phyloP scores from a whole-genome alignment of 2,329 filamentous ascomycete genomes.

The Whalleya microplaca region DNA sequence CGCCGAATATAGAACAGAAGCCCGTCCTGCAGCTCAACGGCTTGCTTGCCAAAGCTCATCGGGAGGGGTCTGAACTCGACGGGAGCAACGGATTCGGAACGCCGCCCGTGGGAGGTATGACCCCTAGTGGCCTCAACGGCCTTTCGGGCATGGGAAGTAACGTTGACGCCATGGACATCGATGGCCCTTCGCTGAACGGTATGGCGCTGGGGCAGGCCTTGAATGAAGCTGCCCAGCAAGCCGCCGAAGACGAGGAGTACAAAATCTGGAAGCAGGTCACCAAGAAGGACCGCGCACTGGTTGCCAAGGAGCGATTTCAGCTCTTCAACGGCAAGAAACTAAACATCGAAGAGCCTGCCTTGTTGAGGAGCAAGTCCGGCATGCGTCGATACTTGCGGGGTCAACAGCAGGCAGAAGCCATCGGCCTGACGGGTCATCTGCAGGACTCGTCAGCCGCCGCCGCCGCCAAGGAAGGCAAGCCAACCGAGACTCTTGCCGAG shows the following conservation, averaged over 20 bases:
- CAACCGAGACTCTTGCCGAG: constrained; percentile 82
- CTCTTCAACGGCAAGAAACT: constrained; percentile 85
- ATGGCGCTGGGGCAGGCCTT: constrained; percentile 66
- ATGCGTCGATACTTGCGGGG: constrained; percentile 89
- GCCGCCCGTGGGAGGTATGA: constrained; percentile 74
- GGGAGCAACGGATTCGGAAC: constrained; percentile 87
- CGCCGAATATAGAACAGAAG: constrained; percentile 76
- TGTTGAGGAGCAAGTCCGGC: constrained; percentile 80
- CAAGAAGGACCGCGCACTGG: constrained; percentile 87
- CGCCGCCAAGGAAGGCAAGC: constrained; percentile 53
- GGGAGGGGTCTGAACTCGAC: constrained; percentile 81
- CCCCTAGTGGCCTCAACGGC: constrained; percentile 73
- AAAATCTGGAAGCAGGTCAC: constrained; percentile 99
- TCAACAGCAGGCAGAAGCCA: constrained; percentile 68
- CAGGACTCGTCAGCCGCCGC: constrained; percentile 52
- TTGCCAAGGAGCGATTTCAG: constrained; percentile 82
- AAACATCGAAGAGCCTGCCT: constrained; percentile 84
- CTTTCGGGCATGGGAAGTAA: constrained; percentile 71
- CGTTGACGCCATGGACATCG: constrained; percentile 84
- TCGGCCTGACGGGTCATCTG: constrained; percentile 44
- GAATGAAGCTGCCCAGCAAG: constrained; percentile 71
- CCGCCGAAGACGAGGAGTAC: constrained; percentile 90
- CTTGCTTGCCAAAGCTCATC: constrained; percentile 58
- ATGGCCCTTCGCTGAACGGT: constrained; percentile 72
- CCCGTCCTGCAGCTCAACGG: constrained; percentile 71